phyloP scores from a whole-genome alignment of 805 yeast species.

The Starmerella kuoi region DNA sequence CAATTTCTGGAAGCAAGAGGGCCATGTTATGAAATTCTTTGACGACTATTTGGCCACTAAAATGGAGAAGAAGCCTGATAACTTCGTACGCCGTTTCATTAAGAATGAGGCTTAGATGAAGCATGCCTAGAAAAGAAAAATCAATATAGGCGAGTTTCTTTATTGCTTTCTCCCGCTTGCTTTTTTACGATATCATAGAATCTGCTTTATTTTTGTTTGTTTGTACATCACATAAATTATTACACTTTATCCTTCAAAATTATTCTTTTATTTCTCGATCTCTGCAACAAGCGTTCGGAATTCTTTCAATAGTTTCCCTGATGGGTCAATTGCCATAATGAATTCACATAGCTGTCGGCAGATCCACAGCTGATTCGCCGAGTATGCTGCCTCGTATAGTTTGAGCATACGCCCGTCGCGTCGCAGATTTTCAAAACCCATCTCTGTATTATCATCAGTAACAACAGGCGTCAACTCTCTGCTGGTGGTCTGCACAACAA shows the following conservation, averaged over 20 bases:
- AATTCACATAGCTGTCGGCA: slow-evolving; percentile 33
- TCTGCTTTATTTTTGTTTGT: too few species aligned
- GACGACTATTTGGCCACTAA: slow-evolving; percentile 50
- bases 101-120: slow-evolving; percentile 23
- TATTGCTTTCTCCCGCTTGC: too few species aligned
- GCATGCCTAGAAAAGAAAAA: too few species aligned
- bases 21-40: slow-evolving; percentile 73
- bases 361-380: slow-evolving; percentile 27
- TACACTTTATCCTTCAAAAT: too few species aligned
- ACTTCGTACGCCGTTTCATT: slow-evolving; percentile 57
- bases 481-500: slow-evolving; percentile 30
- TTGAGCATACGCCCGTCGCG: slow-evolving; percentile 11
- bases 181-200: too few species aligned
- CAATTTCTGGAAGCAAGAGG: slow-evolving; percentile 82
- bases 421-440: slow-evolving; percentile 6
- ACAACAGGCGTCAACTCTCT: slow-evolving; percentile 19
- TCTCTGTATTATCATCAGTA: slow-evolving; percentile 2
- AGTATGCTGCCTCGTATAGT: slow-evolving; percentile 29
- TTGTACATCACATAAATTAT: too few species aligned
- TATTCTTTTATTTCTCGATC: too few species aligned
- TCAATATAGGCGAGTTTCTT: too few species aligned
- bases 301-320: slow-evolving; percentile 22
- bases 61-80: slow-evolving; percentile 40
- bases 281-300: slow-evolving; percentile 9
- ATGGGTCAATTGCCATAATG: slow-evolving; percentile 30